Base-by-base conservation (phyloP, 2,329 filamentous ascomycete genomes). In the Aspergillus floridensis region DNA sequence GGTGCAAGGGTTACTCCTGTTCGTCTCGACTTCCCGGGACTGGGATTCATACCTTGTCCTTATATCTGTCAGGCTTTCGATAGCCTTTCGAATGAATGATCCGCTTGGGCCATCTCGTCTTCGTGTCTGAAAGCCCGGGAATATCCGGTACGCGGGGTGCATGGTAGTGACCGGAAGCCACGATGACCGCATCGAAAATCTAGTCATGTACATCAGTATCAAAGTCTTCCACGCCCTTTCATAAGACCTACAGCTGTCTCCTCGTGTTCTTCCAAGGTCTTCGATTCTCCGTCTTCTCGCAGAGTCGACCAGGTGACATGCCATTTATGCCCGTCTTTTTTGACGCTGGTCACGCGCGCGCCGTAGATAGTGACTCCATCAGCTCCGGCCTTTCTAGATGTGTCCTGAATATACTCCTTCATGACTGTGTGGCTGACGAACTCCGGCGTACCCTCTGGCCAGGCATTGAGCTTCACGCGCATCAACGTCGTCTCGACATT, bases 391-490 rank as follows among this genome's bases (percentile, higher is more conserved):
- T 78, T 72, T 0, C 64, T 63, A 0, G 86, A 82, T 0, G 86
- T 82, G n/a, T 81, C 78, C 60, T 87, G 82, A 4, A 90, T 82
- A 65, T 90, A 90, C 2, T 81, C 74, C 35, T 82, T 81, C 8
- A 90, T 73, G 0, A 82, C 77, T 16, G 74, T 67, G 59, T 89
- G 88, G 2, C 76, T 81, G 4, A 88, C 83, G 60, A 84, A 84
- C 16, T 86, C 83, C 2, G 81, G 80, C 0, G 86, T 89, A 0
- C 82, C 84, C 5, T 80, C 72, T 0, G 86, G 85, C 82, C 88
- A 91, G 5, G 69, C 62, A 55, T 80, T 79, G 49, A 83, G 70
- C 21, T 76, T 81, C 2, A 80, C 79, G 48, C 79, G 73, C 67
- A 85, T 79, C 59, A 84, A 69, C 4, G 76, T 75, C 2, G 82